These are phyloP conservation scores for Backusella morwellensis DNA, from an alignment of 192 early-diverging fungal genomes.

Conservation along the genomic window DNA sequence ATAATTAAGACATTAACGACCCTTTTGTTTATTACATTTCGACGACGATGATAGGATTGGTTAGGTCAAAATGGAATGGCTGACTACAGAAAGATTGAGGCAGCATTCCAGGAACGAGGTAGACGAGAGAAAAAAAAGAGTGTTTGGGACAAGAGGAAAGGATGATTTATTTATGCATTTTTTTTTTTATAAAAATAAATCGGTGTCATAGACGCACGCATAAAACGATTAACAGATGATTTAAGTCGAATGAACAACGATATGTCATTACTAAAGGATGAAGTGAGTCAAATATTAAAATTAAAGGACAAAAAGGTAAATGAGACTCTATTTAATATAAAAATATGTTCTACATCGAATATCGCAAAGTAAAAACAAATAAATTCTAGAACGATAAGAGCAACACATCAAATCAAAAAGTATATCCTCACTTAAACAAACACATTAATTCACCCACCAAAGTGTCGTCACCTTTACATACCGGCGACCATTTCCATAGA, in stretches of 20 bases:
- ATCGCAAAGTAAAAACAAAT: neutral
- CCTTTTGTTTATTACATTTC: neutral
- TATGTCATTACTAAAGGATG: conserved; percentile 41
- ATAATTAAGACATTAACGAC: neutral
- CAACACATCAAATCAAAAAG: conserved; percentile 1
- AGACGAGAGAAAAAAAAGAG: neutral
- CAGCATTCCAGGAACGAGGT: conserved; percentile 48
- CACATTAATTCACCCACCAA: conserved; percentile 10
- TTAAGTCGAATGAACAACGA: conserved; percentile 37
- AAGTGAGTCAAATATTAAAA: conserved; percentile 40
- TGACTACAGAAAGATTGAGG: conserved; percentile 47
- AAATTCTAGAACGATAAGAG: neutral
- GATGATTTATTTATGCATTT: neutral
- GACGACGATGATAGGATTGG: conserved; percentile 35
- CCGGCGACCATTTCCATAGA: conserved; percentile 4
- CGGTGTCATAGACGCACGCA: conserved; percentile 25
- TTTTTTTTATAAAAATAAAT: neutral
- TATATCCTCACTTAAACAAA: conserved; percentile 9
- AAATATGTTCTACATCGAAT: neutral
- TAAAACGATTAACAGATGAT: conserved; percentile 43
- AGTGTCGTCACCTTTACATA: conserved; percentile 2
- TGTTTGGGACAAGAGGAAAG: neutral
- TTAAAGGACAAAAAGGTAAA: conserved; percentile 47
- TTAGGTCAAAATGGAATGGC: conserved; percentile 42
- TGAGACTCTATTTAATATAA: neutral